Base-by-base conservation (phyloP, 495 filamentous ascomycete genomes). In the Cercophora newfieldiana region DNA sequence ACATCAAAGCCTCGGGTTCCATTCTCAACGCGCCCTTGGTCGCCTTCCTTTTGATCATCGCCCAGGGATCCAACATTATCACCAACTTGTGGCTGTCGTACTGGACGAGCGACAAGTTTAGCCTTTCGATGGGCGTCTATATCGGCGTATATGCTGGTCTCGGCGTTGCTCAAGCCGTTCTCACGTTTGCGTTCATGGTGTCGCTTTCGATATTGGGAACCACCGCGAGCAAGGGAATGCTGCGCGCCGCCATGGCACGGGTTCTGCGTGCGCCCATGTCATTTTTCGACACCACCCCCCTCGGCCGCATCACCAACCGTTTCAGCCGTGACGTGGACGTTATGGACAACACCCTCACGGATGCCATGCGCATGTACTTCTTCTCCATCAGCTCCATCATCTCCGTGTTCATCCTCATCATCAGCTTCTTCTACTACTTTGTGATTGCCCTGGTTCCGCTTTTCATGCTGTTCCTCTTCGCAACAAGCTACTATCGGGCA, bases 251-350 rank as follows among this genome's bases (percentile, higher is more conserved):
- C 24, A 90, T 97, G 79, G 83, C 77, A 12, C 86, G 89, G 50
- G 91, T 93, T 0, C 82, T 99, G 48, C 86, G 93, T 55, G 94
- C 95, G 0, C 95, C 95, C 0, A 96, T 98, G 93, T 89, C 89
- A 3, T 98, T 98, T 82, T 97, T 98, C 80, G 95, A 97, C 69
- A 97, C 94, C 0, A 99, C 95, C 0, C 95, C 95, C 1, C 73
- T 97, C 0, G 95, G 95, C n/a, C 89, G 95, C 25, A 97, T 99
- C 73, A 95, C 93, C 8, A 99, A 98, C 73, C 91, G 95, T 22
- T 99, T 99, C 79, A 94, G 93, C 3, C 92, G 94, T 71, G 95
- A 99, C 75, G 89, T 97, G 53, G 90, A 96, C 71, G 89, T 91
- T 31, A 96, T 99, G 93, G 95, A 99, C 75, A 97, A 97, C 74